Evolutionary conservation across 805 yeast species (phyloP).

Genomic region (Wickerhamia fluorescens): DNA sequence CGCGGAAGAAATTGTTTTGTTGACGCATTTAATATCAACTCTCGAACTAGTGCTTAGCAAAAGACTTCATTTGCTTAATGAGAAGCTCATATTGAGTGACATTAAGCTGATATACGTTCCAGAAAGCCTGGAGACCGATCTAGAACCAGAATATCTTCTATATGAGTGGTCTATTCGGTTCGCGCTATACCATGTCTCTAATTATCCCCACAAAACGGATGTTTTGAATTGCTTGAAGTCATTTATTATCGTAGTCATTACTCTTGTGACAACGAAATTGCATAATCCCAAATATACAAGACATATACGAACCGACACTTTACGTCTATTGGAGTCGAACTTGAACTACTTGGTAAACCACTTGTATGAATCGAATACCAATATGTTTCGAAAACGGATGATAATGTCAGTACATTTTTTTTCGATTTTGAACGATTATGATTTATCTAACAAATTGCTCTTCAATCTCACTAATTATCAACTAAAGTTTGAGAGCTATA

Average conservation of each 20-base stretch:
- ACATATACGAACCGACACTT: conserved; percentile 12
- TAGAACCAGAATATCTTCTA: conserved; percentile 9
- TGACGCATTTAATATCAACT: conserved; percentile 18
- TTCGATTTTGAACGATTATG: conserved; percentile 31
- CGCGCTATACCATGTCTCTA: conserved; percentile 19
- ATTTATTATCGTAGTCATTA: conserved; percentile 27
- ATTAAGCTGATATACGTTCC: conserved; percentile 3
- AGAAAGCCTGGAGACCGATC: neutral
- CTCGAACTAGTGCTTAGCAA: conserved; percentile 29
- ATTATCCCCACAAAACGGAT: conserved; percentile 7
- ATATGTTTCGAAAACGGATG: conserved; percentile 5
- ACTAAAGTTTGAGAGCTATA: conserved; percentile 23
- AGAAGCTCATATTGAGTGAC: conserved; percentile 12
- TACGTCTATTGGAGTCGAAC: conserved; percentile 12
- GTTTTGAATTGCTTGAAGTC: conserved; percentile 19
- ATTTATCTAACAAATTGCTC: conserved; percentile 21
- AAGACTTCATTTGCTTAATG: conserved; percentile 19
- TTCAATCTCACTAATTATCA: conserved; percentile 14
- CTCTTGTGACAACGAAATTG: conserved; percentile 22
- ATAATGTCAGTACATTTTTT: conserved; percentile 22
- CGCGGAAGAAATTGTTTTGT: conserved; percentile 8
- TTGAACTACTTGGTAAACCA: conserved; percentile 9
- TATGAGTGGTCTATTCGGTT: conserved; percentile 27
- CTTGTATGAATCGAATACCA: conserved; percentile 3
- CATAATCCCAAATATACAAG: conserved; percentile 20